A percentile compares a stretch with the other conserved stretches of the same genome.
Evolutionary conservation across 2,329 filamentous ascomycete genomes (phyloP).

Genomic region (Ascochyta fabae): DNA sequence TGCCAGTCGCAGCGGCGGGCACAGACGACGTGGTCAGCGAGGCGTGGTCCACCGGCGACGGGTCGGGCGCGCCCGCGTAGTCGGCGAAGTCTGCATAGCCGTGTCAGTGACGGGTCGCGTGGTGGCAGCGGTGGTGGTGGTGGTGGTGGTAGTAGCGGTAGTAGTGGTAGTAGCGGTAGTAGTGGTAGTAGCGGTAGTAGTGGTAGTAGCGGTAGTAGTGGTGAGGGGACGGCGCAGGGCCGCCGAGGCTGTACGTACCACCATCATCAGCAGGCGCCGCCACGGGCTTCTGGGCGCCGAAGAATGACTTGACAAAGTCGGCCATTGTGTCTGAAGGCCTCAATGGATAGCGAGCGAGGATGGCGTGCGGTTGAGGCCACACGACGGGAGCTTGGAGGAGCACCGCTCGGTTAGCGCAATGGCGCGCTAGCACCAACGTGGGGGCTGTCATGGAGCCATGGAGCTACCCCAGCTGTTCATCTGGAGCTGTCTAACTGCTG

Average conservation of each 20-base stretch:
- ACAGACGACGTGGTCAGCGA: constrained; percentile 48
- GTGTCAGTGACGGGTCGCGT: constrained; percentile 14
- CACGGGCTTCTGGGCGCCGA: constrained; percentile 70
- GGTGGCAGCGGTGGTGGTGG: neutral
- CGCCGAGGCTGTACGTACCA: constrained; percentile 61
- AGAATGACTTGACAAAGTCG: constrained; percentile 69
- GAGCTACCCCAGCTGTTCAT: constrained; percentile 18
- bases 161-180: too few species aligned
- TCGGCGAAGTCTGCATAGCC: constrained; percentile 81
- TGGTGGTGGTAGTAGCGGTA: too few species aligned
- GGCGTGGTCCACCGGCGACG: constrained; percentile 59
- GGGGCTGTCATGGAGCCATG: constrained; percentile 22
- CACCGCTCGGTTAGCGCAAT: constrained; percentile 24
- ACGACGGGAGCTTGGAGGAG: constrained; percentile 23
- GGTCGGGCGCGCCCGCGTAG: constrained; percentile 80
- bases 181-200: too few species aligned
- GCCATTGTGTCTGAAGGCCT: constrained; percentile 47
- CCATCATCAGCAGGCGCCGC: constrained; percentile 67
- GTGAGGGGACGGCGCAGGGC: constrained; percentile 13
- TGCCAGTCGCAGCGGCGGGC: constrained; percentile 49
- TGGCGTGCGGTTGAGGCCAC: constrained; percentile 20
- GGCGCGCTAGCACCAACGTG: constrained; percentile 34
- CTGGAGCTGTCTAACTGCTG: neutral
- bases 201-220: constrained; percentile 2
- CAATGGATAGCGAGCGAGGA: constrained; percentile 24